Percentiles rank a stretch among this genome's conserved stretches.
These are phyloP conservation scores for Exophiala aquamarina DNA, from an alignment of 2,329 filamentous ascomycete species.

Conservation along the genomic window DNA sequence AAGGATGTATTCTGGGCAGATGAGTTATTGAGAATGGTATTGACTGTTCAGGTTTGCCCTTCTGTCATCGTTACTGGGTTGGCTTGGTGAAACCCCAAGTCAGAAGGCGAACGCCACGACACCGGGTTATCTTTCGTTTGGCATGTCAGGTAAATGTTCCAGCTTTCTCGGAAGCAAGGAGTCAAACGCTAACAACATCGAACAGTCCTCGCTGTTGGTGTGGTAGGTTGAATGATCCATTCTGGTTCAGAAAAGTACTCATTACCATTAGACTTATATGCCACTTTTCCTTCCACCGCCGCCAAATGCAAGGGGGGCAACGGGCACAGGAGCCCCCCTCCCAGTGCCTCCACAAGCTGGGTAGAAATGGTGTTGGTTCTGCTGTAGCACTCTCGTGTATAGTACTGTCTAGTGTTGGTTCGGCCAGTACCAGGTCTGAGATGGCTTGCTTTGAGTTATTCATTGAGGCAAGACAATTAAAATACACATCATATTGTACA, in stretches of 20 bases:
- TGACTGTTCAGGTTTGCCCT: constrained; percentile 42
- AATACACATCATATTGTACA: too few species aligned
- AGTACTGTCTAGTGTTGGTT: background rate
- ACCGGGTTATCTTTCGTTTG: constrained; percentile 71
- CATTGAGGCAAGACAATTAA: too few species aligned
- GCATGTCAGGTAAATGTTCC: constrained; percentile 77
- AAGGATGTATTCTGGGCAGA: constrained; percentile 25
- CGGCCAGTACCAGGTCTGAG: too few species aligned
- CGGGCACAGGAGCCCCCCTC: constrained; percentile 50
- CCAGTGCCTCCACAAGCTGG: constrained; percentile 41
- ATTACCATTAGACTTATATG: constrained; percentile 56
- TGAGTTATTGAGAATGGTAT: background rate
- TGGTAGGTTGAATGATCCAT: constrained; percentile 38
- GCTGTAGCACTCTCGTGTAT: constrained; percentile 16
- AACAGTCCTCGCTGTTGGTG: constrained; percentile 60
- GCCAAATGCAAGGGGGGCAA: constrained; percentile 33
- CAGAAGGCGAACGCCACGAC: constrained; percentile 63
- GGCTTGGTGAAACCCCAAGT: constrained; percentile 49
- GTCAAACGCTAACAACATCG: constrained; percentile 8
- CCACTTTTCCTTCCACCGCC: constrained; percentile 64
- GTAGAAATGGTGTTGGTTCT: background rate
- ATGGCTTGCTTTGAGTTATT: too few species aligned
- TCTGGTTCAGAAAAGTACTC: constrained; percentile 12
- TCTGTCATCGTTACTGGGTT: constrained; percentile 48
- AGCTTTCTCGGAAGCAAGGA: too few species aligned